Conservation (phyloP, 352 stramenopile genomes). For the Phytophthora multivora region DNA sequence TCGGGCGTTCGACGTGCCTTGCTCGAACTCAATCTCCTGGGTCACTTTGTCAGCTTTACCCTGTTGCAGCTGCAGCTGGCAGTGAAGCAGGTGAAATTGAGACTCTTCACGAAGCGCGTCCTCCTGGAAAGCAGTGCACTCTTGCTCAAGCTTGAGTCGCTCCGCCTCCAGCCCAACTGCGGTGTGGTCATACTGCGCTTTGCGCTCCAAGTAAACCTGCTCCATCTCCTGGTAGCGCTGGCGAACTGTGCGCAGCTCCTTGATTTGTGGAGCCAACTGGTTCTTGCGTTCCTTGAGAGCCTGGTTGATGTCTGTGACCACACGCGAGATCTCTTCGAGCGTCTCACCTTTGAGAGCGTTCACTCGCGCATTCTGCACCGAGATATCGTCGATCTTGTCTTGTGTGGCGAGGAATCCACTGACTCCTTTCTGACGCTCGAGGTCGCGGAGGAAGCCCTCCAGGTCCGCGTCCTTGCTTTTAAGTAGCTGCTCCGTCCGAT, state of each 20-base stretch:
- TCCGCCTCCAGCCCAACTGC: constrained; percentile 88
- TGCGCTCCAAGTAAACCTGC: constrained; percentile 86
- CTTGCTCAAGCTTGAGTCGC: constrained; percentile 90
- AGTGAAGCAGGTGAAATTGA: constrained; percentile 86
- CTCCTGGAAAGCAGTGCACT: constrained; percentile 88
- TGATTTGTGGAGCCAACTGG: constrained; percentile 92
- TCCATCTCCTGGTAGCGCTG: constrained; percentile 91
- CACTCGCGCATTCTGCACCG: constrained; percentile 86
- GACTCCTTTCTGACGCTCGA: constrained; percentile 88
- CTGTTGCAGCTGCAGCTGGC: constrained; percentile 73
- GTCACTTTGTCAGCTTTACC: constrained; percentile 81
- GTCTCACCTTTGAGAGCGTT: constrained; percentile 93
- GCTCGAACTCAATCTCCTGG: constrained; percentile 88
- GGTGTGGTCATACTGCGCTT: constrained; percentile 90
- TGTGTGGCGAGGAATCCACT: constrained; percentile 88
- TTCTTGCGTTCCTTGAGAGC: constrained; percentile 92
- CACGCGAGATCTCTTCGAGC: constrained; percentile 92
- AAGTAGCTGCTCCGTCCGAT: constrained; percentile 92
- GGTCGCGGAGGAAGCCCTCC: constrained; percentile 81
- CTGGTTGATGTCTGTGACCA: constrained; percentile 93
- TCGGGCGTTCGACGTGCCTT: constrained; percentile 60
- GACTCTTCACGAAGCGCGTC: constrained; percentile 89
- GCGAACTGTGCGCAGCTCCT: constrained; percentile 89
- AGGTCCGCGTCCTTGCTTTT: constrained; percentile 86
- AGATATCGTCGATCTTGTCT: constrained; percentile 86